phyloP scores from a whole-genome alignment of 192 early-diverging fungal species.

The Backusella luteola region DNA sequence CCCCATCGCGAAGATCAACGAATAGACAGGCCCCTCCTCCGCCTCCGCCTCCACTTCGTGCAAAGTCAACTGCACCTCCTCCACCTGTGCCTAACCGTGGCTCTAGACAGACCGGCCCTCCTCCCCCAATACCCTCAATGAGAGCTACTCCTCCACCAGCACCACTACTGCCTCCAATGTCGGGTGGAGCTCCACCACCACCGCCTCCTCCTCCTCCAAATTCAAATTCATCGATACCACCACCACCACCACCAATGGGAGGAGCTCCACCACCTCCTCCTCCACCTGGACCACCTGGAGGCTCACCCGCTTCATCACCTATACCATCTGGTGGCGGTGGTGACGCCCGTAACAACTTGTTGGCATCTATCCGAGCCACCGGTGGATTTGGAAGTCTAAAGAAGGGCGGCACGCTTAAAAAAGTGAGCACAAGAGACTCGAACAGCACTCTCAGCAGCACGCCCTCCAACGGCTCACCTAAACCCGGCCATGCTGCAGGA shows the following conservation, averaged over 20 bases:
- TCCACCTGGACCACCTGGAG: slow-evolving; percentile 10
- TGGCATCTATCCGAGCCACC: slow-evolving; percentile 46
- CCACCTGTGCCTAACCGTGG: slow-evolving; percentile 22
- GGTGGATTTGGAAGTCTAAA: slow-evolving; percentile 46
- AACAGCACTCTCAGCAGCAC: not conserved
- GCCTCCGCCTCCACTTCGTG: slow-evolving; percentile 27
- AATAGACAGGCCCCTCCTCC: slow-evolving; percentile 27
- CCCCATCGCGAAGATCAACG: slow-evolving; percentile 22
- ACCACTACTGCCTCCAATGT: not conserved
- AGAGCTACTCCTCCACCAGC: slow-evolving; percentile 9
- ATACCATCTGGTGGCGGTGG: not conserved
- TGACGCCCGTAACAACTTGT: slow-evolving; percentile 38
- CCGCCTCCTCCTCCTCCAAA: not conserved
- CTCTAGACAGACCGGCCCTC: slow-evolving; percentile 20
- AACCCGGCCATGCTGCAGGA: not conserved
- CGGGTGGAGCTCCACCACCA: not conserved
- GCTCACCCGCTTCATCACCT: not conserved
- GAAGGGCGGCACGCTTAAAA: slow-evolving; percentile 24
- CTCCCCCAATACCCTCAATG: slow-evolving; percentile 2
- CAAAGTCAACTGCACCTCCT: slow-evolving; percentile 24
- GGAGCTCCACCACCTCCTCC: not conserved
- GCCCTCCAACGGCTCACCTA: not conserved
- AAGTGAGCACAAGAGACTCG: not conserved
- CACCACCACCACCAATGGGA: not conserved
- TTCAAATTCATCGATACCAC: not conserved